Evolutionary conservation across 192 early-diverging fungal genomes (phyloP).

Genomic region (Backusella mclennaniae): DNA sequence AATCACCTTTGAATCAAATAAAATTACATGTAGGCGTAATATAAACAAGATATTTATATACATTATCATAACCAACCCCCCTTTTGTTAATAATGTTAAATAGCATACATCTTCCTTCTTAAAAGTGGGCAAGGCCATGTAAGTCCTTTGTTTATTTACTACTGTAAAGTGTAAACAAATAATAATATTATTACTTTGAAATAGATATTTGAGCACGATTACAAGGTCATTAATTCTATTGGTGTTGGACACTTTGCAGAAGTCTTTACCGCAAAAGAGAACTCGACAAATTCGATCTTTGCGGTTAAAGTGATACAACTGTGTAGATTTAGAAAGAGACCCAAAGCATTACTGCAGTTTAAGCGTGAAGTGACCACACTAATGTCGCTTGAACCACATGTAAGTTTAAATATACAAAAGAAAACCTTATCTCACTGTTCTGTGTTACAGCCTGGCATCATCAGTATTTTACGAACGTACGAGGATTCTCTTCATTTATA

Average conservation of each 20-base stretch:
- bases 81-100: not conserved
- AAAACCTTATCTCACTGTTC: not conserved
- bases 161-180: not conserved
- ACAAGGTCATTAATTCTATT: not conserved
- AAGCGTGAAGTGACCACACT: not conserved
- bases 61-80: no score
- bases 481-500: slow-evolving; percentile 11
- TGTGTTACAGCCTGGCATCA: slow-evolving; percentile 11
- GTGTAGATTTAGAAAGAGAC: not conserved
- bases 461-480: slow-evolving; percentile 9
- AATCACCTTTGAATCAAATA: not conserved
- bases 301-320: not conserved
- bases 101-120: not conserved
- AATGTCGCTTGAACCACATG: slow-evolving; percentile 15
- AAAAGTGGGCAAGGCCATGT: not conserved
- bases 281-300: not conserved
- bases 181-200: not conserved
- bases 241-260: not conserved
- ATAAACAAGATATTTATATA: not conserved
- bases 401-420: not conserved
- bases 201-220: slow-evolving; percentile 15
- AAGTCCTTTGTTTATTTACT: not conserved
- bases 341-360: not conserved
- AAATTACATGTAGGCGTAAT: not conserved
- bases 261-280: not conserved